These are phyloP conservation scores for Apiospora sp. DNA, from an alignment of 2,329 filamentous ascomycete genomes.

Conservation along the genomic window DNA sequence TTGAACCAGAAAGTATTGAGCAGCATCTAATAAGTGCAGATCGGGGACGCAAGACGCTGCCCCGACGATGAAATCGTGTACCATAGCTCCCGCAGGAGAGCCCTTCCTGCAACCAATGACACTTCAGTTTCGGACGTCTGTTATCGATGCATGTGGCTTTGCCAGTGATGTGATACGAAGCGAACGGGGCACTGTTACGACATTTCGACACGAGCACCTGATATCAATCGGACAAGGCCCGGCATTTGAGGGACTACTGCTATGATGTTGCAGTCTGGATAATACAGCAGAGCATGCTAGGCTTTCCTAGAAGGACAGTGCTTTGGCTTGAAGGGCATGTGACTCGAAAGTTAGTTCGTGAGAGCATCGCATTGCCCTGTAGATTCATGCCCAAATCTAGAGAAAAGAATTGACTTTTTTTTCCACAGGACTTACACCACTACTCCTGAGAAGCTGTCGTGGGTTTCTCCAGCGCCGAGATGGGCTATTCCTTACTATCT, in stretches of 20 bases:
- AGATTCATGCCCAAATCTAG: too few relatives aligned
- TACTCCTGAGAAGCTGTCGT: too few relatives aligned
- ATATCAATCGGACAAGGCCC: not conserved
- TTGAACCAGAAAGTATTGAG: constrained; percentile 1
- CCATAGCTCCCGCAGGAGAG: constrained; percentile 20
- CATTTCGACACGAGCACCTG: not conserved
- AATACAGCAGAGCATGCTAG: not conserved
- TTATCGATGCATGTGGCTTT: not conserved
- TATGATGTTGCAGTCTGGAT: not conserved
- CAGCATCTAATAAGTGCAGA: constrained; percentile 6
- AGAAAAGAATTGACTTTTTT: too few relatives aligned
- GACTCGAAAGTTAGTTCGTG: not conserved
- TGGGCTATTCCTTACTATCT: too few relatives aligned
- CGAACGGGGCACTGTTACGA: not conserved
- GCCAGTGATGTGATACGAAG: not conserved
- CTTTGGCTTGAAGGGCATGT: not conserved
- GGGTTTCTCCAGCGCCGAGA: too few relatives aligned
- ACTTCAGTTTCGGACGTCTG: constrained; percentile 10
- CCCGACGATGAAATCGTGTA: constrained; percentile 7
- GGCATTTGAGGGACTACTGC: not conserved
- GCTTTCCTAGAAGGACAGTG: not conserved
- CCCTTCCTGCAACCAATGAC: constrained; percentile 8
- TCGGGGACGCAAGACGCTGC: not conserved
- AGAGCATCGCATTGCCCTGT: not conserved
- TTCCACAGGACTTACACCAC: too few relatives aligned